Evolutionary conservation across 1,284 basidiomycete species (phyloP).

Genomic region (Ustanciosporium gigantosporum): DNA sequence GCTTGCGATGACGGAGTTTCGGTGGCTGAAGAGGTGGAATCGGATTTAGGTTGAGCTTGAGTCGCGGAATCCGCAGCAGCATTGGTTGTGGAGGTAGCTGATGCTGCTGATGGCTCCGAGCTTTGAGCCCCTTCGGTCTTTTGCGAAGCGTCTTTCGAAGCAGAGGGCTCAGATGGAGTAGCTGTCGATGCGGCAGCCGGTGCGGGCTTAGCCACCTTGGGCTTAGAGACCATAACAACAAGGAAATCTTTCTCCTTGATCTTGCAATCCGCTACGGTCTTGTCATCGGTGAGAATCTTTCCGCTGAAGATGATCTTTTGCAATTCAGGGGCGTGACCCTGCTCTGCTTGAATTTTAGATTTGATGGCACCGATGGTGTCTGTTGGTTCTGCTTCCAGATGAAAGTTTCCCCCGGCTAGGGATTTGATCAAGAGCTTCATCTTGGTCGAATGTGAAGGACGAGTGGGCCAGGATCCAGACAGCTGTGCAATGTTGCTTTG

Average conservation of each 20-base stretch:
- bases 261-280: constrained; percentile 82
- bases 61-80: constrained; percentile 60
- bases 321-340: constrained; percentile 73
- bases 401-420: constrained; percentile 58
- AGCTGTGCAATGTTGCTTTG: no score
- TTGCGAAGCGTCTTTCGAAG: not conserved
- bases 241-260: constrained; percentile 99
- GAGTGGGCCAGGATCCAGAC: no score
- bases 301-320: constrained; percentile 98
- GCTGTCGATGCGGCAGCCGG: constrained; percentile 46
- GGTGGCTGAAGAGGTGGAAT: constrained; percentile 2
- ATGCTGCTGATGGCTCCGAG: not conserved
- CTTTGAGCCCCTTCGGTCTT: constrained; percentile 4
- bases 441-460: no score
- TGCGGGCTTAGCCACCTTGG: constrained; percentile 45
- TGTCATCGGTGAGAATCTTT: constrained; percentile 86
- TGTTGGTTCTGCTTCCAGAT: constrained; percentile 54
- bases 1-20: not conserved
- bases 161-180: constrained; percentile 3
- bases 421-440: constrained; percentile 60
- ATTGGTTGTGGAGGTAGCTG: constrained; percentile 57
- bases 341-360: constrained; percentile 76
- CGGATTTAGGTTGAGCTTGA: not conserved
- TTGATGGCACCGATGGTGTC: constrained; percentile 73
- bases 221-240: constrained; percentile 90